Percentiles rank a stretch among this genome's conserved stretches.
These are phyloP conservation scores for Funneliformis geosporum DNA, from an alignment of 192 early-diverging fungal genomes.

Conservation along the genomic window DNA sequence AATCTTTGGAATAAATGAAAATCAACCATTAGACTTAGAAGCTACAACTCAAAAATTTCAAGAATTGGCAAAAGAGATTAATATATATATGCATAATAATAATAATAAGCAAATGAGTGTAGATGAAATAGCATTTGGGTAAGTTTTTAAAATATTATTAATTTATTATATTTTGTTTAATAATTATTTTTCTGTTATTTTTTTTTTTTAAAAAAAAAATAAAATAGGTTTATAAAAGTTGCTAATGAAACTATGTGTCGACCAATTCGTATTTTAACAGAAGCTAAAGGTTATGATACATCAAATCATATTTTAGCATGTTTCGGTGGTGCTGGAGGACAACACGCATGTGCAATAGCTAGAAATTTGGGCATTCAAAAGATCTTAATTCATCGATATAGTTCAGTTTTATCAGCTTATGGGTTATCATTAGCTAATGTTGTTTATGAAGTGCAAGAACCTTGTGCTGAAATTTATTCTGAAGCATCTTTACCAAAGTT, in stretches of 20 bases:
- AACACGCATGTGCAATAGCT: conserved; percentile 96
- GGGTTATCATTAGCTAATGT: conserved; percentile 88
- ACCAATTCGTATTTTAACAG: conserved; percentile 89
- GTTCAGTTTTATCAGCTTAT: conserved; percentile 92
- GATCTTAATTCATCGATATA: conserved; percentile 86
- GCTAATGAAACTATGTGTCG: conserved; percentile 97
- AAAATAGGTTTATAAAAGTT: conserved; percentile 76
- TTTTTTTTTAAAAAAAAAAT: neutral
- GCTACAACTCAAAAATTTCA: conserved; percentile 66
- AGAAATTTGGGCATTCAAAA: conserved; percentile 77
- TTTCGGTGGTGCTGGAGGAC: conserved; percentile 96
- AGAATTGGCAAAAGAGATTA: conserved; percentile 65
- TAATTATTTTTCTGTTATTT: too few species aligned
- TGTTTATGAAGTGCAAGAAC: conserved; percentile 89
- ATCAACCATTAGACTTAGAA: conserved; percentile 74
- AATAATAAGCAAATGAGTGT: conserved; percentile 59
- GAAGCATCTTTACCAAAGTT: conserved; percentile 45
- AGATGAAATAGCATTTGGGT: conserved; percentile 89
- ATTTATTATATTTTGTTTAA: neutral
- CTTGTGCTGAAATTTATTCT: conserved; percentile 60
- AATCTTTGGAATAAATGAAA: conserved; percentile 89
- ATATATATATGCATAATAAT: conserved; percentile 43
- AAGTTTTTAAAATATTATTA: conserved; percentile 9
- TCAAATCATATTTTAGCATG: conserved; percentile 81
- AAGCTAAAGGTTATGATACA: conserved; percentile 89